Conservation (phyloP, 176 grass and related monocot species). For the Aegilops bicornis region DNA sequence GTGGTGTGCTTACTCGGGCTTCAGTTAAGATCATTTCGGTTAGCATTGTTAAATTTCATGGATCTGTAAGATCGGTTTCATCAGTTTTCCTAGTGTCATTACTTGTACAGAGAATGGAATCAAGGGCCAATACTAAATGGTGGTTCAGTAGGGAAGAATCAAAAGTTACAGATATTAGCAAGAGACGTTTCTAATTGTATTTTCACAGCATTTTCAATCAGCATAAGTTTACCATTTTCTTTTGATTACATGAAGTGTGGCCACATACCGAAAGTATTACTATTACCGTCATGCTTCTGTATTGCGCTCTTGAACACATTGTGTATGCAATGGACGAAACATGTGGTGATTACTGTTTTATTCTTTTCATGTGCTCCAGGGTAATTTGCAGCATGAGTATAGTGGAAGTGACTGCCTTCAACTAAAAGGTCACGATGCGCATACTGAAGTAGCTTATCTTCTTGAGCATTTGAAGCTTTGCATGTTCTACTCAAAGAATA, state of each 20-base stretch:
- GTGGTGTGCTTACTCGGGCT: background rate
- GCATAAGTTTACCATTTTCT: background rate
- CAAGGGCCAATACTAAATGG: background rate
- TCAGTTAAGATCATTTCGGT: background rate
- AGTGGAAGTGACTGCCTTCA: constrained; percentile 64
- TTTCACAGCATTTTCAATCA: background rate
- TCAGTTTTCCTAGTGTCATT: background rate
- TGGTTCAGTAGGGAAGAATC: background rate
- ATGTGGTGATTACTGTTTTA: constrained; percentile 3
- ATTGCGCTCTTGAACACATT: background rate
- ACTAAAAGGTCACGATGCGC: constrained; percentile 61
- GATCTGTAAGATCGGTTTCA: background rate
- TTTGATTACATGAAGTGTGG: background rate
- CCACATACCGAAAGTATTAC: background rate
- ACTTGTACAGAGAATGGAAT: background rate
- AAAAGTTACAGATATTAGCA: background rate
- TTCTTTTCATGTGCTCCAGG: constrained; percentile 29
- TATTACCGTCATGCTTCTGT: background rate
- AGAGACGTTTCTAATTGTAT: background rate
- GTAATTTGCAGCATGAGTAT: constrained; percentile 68
- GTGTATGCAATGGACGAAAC: background rate
- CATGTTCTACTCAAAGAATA: constrained; percentile 85
- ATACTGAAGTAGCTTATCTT: constrained; percentile 59
- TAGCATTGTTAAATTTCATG: background rate
- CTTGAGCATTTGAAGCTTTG: constrained; percentile 78